A percentile compares a stretch with the other conserved stretches of the same genome.
Evolutionary conservation across 1,284 basidiomycete species (phyloP).

Genomic region (Apiotrichum gamsii): DNA sequence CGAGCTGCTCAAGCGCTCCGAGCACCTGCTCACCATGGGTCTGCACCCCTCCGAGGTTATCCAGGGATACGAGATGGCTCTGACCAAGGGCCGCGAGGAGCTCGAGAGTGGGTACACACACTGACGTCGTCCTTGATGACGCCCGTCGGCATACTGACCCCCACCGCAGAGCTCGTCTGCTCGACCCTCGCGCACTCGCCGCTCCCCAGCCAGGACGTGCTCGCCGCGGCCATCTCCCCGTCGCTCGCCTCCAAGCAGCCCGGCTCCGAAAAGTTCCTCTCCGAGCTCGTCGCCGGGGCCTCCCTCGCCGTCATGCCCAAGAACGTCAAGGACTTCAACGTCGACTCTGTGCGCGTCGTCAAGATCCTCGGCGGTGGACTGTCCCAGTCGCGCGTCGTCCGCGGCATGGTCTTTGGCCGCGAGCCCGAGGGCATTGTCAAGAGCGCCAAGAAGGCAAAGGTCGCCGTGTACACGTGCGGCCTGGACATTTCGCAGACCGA

Average conservation of each 20-base stretch:
- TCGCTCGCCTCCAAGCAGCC: slow-evolving; percentile 97
- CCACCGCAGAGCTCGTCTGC: slow-evolving; percentile 41
- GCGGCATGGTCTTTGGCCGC: slow-evolving; percentile 96
- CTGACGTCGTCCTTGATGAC: background rate
- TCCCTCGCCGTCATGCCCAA: slow-evolving; percentile 82
- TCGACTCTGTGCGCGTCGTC: slow-evolving; percentile 96
- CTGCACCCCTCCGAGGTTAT: slow-evolving; percentile 92
- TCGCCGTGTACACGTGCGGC: slow-evolving; percentile 88
- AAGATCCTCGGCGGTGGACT: slow-evolving; percentile 96
- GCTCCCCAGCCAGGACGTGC: slow-evolving; percentile 69
- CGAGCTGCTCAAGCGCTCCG: slow-evolving; percentile 90
- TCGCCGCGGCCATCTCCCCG: slow-evolving; percentile 76
- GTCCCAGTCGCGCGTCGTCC: slow-evolving; percentile 74
- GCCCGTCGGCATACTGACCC: slow-evolving; percentile 12
- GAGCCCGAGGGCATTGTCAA: slow-evolving; percentile 87
- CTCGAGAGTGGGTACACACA: slow-evolving; percentile 83
- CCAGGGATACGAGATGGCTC: slow-evolving; percentile 93
- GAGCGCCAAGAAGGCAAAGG: slow-evolving; percentile 74
- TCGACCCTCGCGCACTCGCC: slow-evolving; percentile 50
- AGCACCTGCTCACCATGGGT: slow-evolving; percentile 89
- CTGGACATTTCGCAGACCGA: slow-evolving; percentile 94
- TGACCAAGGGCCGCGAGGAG: slow-evolving; percentile 74
- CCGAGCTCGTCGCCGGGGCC: slow-evolving; percentile 85
- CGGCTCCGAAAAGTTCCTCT: slow-evolving; percentile 78
- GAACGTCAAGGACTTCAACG: slow-evolving; percentile 86